Conservation (phyloP, 257 asterid species). For the Knoxia roxburghii region DNA sequence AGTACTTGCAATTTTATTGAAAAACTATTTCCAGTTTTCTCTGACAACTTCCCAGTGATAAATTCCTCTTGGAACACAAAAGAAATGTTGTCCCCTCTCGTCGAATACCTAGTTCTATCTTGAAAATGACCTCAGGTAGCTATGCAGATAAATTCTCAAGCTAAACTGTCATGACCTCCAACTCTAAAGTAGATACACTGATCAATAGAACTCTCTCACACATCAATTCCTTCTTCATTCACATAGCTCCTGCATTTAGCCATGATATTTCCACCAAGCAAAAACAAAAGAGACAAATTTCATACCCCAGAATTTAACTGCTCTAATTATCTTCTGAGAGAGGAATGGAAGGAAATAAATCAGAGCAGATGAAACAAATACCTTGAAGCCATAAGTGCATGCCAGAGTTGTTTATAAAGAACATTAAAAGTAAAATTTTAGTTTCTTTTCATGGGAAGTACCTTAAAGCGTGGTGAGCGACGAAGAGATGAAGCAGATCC, state of each 20-base stretch:
- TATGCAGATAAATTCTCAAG: neutral
- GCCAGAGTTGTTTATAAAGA: neutral
- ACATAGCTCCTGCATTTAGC: neutral
- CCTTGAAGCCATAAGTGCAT: neutral
- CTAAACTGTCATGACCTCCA: neutral
- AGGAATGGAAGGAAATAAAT: neutral
- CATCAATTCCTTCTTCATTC: neutral
- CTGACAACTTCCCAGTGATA: neutral
- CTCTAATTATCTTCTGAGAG: neutral
- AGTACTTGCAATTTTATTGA: too few relatives aligned
- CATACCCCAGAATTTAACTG: neutral
- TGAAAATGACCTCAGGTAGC: neutral
- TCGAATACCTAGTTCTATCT: neutral
- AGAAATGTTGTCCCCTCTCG: neutral
- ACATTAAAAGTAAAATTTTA: neutral
- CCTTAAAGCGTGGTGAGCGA: conserved; percentile 70
- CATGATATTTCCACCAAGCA: neutral
- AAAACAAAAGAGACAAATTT: too few relatives aligned
- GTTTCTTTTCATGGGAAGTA: conserved; percentile 12
- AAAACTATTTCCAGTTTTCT: neutral
- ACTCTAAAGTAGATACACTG: neutral
- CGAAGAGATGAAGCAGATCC: conserved; percentile 59
- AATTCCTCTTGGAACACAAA: neutral
- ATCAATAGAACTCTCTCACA: neutral
- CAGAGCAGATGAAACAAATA: neutral